Conservation (phyloP, 768 basidiomycete genomes). For the Phanerochaete sordida region DNA sequence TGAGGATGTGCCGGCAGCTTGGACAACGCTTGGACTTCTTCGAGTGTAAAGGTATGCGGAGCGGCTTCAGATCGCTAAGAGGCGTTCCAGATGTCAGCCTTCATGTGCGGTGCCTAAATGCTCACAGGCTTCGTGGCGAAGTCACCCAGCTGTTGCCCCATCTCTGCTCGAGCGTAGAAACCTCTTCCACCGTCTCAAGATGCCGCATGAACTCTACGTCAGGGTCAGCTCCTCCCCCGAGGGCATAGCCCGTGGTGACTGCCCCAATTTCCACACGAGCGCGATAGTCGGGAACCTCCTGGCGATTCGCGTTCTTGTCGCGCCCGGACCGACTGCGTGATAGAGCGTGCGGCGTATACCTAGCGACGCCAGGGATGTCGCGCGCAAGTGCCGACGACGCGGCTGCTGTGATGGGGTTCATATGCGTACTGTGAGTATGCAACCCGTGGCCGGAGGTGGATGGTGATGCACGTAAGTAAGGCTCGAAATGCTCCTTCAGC, state of each 20-base stretch:
- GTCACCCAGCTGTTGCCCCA: constrained; percentile 80
- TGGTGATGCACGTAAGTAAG: constrained; percentile 83
- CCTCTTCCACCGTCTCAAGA: constrained; percentile 56
- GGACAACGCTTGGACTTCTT: constrained; percentile 97
- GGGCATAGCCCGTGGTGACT: constrained; percentile 38
- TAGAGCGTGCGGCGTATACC: constrained; percentile 57
- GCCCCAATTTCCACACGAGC: constrained; percentile 64
- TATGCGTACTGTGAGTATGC: constrained; percentile 71
- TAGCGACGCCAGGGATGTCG: constrained; percentile 79
- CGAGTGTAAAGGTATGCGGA: constrained; percentile 88
- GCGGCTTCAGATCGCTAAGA: constrained; percentile 74
- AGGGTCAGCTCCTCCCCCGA: constrained; percentile 61
- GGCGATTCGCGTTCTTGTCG: constrained; percentile 65
- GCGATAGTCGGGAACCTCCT: constrained; percentile 76
- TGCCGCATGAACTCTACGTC: constrained; percentile 71
- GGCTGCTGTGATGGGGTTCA: constrained; percentile 79
- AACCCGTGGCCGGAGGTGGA: constrained; percentile 60
- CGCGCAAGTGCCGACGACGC: constrained; percentile 88
- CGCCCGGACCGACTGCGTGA: constrained; percentile 44
- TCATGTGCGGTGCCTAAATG: neutral
- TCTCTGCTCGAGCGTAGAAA: constrained; percentile 72
- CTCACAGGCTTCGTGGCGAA: constrained; percentile 62
- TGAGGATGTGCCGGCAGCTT: constrained; percentile 90
- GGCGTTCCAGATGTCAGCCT: neutral
- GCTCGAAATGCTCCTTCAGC: constrained; percentile 96